Base-by-base conservation (phyloP, 208 protist species). In the Acanthamoeba lenticulata region DNA sequence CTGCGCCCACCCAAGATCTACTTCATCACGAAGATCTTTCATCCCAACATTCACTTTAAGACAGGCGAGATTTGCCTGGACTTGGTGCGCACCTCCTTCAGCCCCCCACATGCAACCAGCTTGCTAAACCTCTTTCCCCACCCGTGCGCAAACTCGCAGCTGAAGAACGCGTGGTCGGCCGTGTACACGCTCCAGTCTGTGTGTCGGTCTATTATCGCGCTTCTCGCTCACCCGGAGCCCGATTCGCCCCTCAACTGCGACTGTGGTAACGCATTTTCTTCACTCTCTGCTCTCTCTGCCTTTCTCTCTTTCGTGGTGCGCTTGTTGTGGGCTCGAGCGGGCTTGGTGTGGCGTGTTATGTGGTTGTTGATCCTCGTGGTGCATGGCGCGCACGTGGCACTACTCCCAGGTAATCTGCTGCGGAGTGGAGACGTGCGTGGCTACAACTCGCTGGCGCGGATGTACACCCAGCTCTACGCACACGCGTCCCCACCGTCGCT, bases 31-130 rank as follows among this genome's bases (percentile, higher is more conserved):
- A 97, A 95, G 85, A 95, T 98, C 62, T 98, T 98, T 79, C 97
- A 98, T 94, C 97, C 97, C 42, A 98, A 98, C 92, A 96, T 98
- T 34, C 95, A 98, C 88, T 98, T 96, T 67, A 97, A 97, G 94
- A 96, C 95, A 47, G 94, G 95, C 47, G 96, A 96, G 67, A 98
- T 98, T 45, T 98, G 97, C 93, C 96, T 98, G n/a, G 97, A 98
- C 94, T n/a, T 74, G 65, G 65, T 74, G 19, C n/a, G 65, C 19
- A 6, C 32, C 15, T 32, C 52, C 52, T 21, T 57, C 52, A 1
- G 9, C 45, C 5, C 9, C 45, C 45, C 45, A 5, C 45, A 15
- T 52, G 60, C 60, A 6, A 29, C 9, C 13, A 9, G 13, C 60
- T 69, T 36, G 60, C 21, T 19, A 55, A 19, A 0, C 0, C 3